Conservation (phyloP, 306 rosid genomes). For the Glycine soja region DNA sequence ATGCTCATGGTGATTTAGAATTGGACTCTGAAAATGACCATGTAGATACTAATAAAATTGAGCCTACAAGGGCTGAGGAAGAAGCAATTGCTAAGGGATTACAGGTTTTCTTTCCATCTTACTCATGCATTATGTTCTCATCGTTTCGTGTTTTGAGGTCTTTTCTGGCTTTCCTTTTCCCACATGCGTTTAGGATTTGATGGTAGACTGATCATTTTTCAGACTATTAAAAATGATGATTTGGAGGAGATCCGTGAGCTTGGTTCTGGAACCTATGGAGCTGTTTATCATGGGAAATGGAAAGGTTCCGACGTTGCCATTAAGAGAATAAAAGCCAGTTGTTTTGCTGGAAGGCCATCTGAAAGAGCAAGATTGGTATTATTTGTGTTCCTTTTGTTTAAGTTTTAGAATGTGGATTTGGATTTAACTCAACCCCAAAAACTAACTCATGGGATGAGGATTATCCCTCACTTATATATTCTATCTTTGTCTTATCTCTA, state of each 20-base stretch:
- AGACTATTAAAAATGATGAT: constrained; percentile 95
- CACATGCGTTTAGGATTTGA: constrained; percentile 42
- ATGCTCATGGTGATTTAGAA: constrained; percentile 70
- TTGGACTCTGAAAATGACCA: constrained; percentile 73
- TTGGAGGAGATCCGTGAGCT: constrained; percentile 96
- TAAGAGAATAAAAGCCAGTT: constrained; percentile 96
- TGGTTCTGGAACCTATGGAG: constrained; percentile 97
- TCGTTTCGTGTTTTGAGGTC: constrained; percentile 21
- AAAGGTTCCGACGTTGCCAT: constrained; percentile 97
- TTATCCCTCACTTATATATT: too few relatives aligned
- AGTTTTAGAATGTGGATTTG: neutral
- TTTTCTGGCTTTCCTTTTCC: constrained; percentile 40
- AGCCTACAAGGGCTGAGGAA: constrained; percentile 95
- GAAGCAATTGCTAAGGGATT: constrained; percentile 95
- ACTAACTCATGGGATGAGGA: too few relatives aligned
- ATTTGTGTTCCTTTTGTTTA: constrained; percentile 42
- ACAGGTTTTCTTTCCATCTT: constrained; percentile 68
- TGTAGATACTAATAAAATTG: constrained; percentile 70
- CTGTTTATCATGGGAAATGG: constrained; percentile 99
- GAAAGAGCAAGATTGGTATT: constrained; percentile 97
- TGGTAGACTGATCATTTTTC: constrained; percentile 44
- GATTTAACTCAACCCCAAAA: too few relatives aligned
- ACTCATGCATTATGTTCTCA: constrained; percentile 37
- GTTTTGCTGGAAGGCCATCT: constrained; percentile 94
- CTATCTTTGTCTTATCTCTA: too few relatives aligned